phyloP scores from a whole-genome alignment of 768 basidiomycete species.

The Lentinula lateritia region DNA sequence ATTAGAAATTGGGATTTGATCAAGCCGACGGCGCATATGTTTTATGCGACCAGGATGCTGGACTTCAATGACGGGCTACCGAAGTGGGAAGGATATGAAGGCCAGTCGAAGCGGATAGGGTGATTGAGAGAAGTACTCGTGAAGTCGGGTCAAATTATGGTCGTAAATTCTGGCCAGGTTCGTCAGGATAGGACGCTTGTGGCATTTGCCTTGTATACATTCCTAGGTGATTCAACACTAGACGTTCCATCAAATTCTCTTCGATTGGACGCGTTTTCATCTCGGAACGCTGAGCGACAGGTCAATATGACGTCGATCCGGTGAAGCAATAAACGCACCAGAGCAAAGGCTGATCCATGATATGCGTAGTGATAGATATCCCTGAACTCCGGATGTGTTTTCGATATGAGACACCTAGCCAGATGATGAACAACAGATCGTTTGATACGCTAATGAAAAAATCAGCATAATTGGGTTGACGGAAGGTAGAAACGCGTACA shows the following conservation, averaged over 20 bases:
- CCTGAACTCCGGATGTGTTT: conserved; percentile 46
- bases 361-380: conserved; percentile 42
- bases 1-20: conserved; percentile 49
- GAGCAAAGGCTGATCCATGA: conserved; percentile 44
- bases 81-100: conserved; percentile 38
- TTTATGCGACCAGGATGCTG: conserved; percentile 38
- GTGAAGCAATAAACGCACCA: conserved; percentile 29
- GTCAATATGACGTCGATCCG: not conserved
- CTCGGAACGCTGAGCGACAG: conserved; percentile 29
- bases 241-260: not conserved
- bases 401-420: conserved; percentile 30
- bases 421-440: conserved; percentile 35
- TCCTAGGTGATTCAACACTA: not conserved
- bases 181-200: not conserved
- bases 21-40: conserved; percentile 44
- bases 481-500: conserved; percentile 28
- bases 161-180: not conserved
- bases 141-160: not conserved
- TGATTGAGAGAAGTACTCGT: not conserved
- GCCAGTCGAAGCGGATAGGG: not conserved
- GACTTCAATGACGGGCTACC: conserved; percentile 32
- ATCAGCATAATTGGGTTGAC: not conserved
- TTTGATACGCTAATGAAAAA: conserved; percentile 35
- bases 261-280: conserved; percentile 23
- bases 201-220: not conserved